phyloP scores from a whole-genome alignment of 768 basidiomycete species.

The Rhizopogon vulgaris region DNA sequence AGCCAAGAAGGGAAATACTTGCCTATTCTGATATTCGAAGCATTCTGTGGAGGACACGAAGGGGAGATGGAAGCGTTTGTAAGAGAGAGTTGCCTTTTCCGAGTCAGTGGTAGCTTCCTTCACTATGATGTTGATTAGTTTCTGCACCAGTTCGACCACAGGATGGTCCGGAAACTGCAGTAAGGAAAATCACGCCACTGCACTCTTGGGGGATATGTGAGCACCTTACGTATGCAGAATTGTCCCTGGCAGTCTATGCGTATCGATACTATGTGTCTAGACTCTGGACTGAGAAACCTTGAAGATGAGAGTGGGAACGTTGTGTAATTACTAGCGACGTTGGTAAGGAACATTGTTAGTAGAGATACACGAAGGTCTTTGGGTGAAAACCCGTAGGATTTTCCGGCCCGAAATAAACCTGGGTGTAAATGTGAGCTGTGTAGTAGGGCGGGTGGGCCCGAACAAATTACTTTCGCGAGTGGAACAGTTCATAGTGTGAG shows the following conservation, averaged over 20 bases:
- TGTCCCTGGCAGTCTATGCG: not conserved
- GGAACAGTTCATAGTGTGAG: no score
- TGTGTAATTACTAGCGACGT: not conserved
- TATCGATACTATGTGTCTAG: not conserved
- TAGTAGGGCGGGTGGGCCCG: no score
- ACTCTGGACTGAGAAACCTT: not conserved
- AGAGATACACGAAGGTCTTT: not conserved
- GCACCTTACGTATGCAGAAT: no score
- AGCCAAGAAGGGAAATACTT: slow-evolving; percentile 9
- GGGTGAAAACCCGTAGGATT: not conserved
- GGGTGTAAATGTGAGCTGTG: no score
- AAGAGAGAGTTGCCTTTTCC: not conserved
- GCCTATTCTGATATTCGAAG: not conserved
- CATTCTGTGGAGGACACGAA: not conserved
- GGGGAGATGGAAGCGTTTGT: not conserved
- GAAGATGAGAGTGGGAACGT: not conserved
- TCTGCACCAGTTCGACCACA: not conserved
- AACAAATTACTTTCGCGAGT: no score
- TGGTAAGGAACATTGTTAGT: not conserved
- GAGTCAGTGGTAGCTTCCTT: not conserved
- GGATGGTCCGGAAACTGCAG: no score
- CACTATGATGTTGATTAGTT: not conserved
- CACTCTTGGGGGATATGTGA: no score
- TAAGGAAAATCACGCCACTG: no score
- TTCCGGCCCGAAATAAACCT: not conserved